These are phyloP conservation scores for Aspergillus nidulans DNA, from an alignment of 495 filamentous ascomycete genomes.

Conservation along the genomic window DNA sequence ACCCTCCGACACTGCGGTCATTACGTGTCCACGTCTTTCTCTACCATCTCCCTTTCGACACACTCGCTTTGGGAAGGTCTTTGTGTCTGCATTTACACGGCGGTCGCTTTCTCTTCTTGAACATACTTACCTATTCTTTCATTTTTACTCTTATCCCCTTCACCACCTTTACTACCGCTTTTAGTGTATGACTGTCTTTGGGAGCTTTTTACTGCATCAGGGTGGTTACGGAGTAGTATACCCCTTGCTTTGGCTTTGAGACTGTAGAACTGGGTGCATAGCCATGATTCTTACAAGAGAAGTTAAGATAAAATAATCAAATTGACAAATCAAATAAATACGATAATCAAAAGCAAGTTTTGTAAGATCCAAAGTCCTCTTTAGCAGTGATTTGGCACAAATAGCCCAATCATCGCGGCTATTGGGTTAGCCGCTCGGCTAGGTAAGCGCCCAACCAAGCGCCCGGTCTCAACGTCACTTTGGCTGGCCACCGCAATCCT, in stretches of 20 bases:
- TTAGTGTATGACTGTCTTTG: constrained; percentile 14
- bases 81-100: constrained; percentile 29
- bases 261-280: constrained; percentile 21
- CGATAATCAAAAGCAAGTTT: too few relatives aligned
- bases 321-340: background rate
- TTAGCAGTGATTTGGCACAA: too few relatives aligned
- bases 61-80: constrained; percentile 8
- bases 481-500: constrained; percentile 24
- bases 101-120: constrained; percentile 18
- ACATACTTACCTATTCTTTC: constrained; percentile 21
- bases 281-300: constrained; percentile 3
- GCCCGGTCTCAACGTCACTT: constrained; percentile 21
- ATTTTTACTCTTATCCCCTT: constrained; percentile 22
- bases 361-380: too few relatives aligned
- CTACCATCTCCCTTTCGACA: constrained; percentile 3
- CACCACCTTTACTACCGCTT: constrained; percentile 10
- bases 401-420: too few relatives aligned
- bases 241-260: constrained; percentile 35
- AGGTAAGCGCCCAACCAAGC: constrained; percentile 19
- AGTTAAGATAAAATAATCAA: constrained; percentile 5
- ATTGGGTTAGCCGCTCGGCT: constrained; percentile 8
- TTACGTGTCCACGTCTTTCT: constrained; percentile 17
- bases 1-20: constrained; percentile 14
- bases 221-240: constrained; percentile 32
- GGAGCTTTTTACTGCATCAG: constrained; percentile 33